phyloP scores from a whole-genome alignment of 2,329 filamentous ascomycete species.

The Hypoxylon sp. region DNA sequence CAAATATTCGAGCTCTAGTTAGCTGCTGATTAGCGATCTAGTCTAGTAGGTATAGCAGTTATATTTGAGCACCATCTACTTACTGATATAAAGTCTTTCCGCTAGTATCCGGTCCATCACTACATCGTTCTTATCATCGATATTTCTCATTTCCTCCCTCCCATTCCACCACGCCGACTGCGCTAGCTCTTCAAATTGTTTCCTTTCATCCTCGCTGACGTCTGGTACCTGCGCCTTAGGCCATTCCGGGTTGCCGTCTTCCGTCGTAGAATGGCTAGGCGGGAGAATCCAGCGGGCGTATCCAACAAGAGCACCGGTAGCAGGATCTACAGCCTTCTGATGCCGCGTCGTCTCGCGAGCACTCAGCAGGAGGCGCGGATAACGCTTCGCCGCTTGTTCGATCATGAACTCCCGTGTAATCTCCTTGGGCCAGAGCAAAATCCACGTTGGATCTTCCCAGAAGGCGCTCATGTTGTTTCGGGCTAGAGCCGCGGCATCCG shows the following conservation, averaged over 20 bases:
- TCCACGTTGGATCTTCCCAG: conserved; percentile 48
- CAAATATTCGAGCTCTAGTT: conserved; percentile 50
- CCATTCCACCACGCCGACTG: conserved; percentile 22
- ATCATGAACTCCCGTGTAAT: conserved; percentile 25
- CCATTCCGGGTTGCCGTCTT: conserved; percentile 11
- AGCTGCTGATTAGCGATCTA: background rate
- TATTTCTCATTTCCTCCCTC: conserved; percentile 15
- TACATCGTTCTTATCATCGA: conserved; percentile 23
- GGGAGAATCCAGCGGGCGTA: conserved; percentile 33
- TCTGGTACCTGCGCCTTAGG: conserved; percentile 17
- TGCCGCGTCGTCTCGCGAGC: conserved; percentile 25
- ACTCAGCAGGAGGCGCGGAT: conserved; percentile 22
- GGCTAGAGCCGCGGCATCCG: conserved; percentile 43
- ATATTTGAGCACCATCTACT: background rate
- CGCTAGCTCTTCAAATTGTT: conserved; percentile 2
- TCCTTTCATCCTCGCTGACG: conserved; percentile 4
- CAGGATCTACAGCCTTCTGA: conserved; percentile 35
- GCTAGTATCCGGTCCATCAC: conserved; percentile 27
- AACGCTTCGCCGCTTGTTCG: conserved; percentile 26
- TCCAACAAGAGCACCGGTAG: conserved; percentile 22
- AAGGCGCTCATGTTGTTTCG: conserved; percentile 51
- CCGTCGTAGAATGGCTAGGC: background rate
- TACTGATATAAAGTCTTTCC: conserved; percentile 27
- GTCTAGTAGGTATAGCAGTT: background rate
- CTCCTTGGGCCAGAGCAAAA: conserved; percentile 38